Conservation (phyloP, 2,329 filamentous ascomycete genomes). For the Chaetomiaceae sp. region DNA sequence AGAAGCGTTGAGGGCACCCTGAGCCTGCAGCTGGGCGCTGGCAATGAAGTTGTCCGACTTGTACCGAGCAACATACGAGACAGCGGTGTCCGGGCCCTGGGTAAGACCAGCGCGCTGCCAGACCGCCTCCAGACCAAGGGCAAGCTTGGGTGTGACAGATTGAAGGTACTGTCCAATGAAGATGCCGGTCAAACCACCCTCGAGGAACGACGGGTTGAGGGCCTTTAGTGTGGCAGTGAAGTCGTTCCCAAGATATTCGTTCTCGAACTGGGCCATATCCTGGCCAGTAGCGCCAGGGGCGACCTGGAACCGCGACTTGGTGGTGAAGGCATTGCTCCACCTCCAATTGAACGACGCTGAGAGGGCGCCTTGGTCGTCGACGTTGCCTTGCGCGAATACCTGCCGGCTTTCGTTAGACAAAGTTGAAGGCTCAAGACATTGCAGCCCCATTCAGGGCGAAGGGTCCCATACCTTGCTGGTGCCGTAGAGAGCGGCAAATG, state of each 20-base stretch:
- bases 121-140: constrained; percentile 85
- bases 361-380: constrained; percentile 88
- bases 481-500: constrained; percentile 89
- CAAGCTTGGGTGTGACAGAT: constrained; percentile 79
- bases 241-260: constrained; percentile 90
- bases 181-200: constrained; percentile 90
- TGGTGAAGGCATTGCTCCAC: constrained; percentile 66
- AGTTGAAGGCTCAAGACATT: too few species aligned
- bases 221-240: constrained; percentile 92
- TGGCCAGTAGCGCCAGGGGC: constrained; percentile 65
- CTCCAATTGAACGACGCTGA: constrained; percentile 90
- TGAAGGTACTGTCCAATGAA: constrained; percentile 95
- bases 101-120: constrained; percentile 85
- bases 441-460: not conserved
- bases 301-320: constrained; percentile 85
- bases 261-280: constrained; percentile 89
- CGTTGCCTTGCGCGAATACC: constrained; percentile 92
- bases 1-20: constrained; percentile 81
- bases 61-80: constrained; percentile 90
- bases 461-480: constrained; percentile 68
- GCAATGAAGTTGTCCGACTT: constrained; percentile 90
- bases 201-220: constrained; percentile 89
- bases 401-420: constrained; percentile 37
- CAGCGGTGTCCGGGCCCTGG: constrained; percentile 81
- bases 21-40: constrained; percentile 81